Evolutionary conservation across 768 basidiomycete species (phyloP).

Genomic region (Suillus spraguei): DNA sequence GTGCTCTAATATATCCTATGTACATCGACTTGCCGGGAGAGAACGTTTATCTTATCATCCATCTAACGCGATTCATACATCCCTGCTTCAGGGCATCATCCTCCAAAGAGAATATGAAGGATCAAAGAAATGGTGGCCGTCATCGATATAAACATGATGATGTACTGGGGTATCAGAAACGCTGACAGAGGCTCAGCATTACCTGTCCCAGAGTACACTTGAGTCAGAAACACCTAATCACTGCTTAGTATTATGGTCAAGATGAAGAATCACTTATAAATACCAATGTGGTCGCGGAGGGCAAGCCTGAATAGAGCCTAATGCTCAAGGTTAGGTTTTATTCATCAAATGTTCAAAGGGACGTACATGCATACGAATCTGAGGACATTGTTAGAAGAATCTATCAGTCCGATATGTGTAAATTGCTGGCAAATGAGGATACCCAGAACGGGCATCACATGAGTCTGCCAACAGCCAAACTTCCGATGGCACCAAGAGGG

Average conservation of each 20-base stretch:
- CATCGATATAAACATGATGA: conserved; percentile 42
- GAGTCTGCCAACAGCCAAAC: conserved; percentile 56
- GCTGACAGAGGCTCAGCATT: conserved; percentile 60
- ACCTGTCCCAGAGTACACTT: conserved; percentile 68
- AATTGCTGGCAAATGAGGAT: conserved; percentile 57
- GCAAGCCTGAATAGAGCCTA: conserved; percentile 63
- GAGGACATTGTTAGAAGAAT: conserved; percentile 55
- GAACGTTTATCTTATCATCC: neutral
- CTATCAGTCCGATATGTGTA: conserved; percentile 48
- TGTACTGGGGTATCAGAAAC: conserved; percentile 63
- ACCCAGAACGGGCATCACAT: conserved; percentile 63
- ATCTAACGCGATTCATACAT: neutral
- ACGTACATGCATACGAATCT: conserved; percentile 72
- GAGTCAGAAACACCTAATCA: conserved; percentile 59
- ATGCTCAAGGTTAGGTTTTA: neutral
- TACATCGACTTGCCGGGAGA: neutral
- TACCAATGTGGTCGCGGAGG: conserved; percentile 63
- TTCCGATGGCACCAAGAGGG: conserved; percentile 53
- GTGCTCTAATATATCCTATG: neutral
- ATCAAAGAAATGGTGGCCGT: conserved; percentile 39
- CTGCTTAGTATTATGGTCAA: neutral
- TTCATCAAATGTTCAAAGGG: conserved; percentile 1
- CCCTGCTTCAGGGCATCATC: conserved; percentile 9
- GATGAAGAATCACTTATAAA: conserved; percentile 7
- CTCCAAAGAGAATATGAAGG: conserved; percentile 39